These are phyloP conservation scores for Sphagnum tenellum DNA, from an alignment of 225 moss, liverwort and hornwort species.

Conservation along the genomic window DNA sequence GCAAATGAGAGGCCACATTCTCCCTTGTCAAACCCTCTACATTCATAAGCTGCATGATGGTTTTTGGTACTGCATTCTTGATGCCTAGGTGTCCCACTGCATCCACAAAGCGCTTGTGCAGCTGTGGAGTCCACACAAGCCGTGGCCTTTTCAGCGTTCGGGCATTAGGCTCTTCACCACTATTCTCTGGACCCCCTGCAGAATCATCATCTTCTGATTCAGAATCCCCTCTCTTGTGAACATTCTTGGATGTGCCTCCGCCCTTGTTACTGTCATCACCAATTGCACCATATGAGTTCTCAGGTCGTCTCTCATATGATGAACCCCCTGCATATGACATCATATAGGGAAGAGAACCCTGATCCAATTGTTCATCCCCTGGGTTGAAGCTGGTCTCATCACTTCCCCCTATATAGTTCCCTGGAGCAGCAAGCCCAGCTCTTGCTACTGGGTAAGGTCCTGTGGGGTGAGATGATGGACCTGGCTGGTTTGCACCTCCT, in stretches of 20 bases:
- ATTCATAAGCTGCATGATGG: slow-evolving; percentile 99
- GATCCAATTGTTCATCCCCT: slow-evolving; percentile 47
- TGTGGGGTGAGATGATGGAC: slow-evolving; percentile 10
- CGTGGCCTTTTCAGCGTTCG: slow-evolving; percentile 82
- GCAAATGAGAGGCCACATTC: slow-evolving; percentile 92
- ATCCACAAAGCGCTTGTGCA: slow-evolving; percentile 92
- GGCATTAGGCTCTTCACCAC: slow-evolving; percentile 62
- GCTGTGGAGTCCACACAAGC: slow-evolving; percentile 84
- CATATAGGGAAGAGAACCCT: slow-evolving; percentile 50
- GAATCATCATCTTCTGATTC: slow-evolving; percentile 97
- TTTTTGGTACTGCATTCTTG: slow-evolving; percentile 89
- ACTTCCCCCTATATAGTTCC: slow-evolving; percentile 41
- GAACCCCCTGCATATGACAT: slow-evolving; percentile 2
- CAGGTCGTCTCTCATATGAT: slow-evolving; percentile 31
- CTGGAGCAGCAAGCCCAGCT: slow-evolving; percentile 19
- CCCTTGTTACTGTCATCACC: slow-evolving; percentile 58
- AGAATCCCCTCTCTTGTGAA: slow-evolving; percentile 67
- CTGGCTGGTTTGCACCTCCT: slow-evolving; percentile 14
- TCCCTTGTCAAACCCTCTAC: slow-evolving; percentile 89
- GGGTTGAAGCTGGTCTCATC: slow-evolving; percentile 51
- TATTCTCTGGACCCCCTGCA: slow-evolving; percentile 83
- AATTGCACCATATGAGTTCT: slow-evolving; percentile 47
- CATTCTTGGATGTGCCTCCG: slow-evolving; percentile 46
- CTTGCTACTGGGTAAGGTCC: slow-evolving; percentile 17
- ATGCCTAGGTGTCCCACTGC: slow-evolving; percentile 86